phyloP scores from a whole-genome alignment of 345 rosid species.

The Sisymbrium irio region DNA sequence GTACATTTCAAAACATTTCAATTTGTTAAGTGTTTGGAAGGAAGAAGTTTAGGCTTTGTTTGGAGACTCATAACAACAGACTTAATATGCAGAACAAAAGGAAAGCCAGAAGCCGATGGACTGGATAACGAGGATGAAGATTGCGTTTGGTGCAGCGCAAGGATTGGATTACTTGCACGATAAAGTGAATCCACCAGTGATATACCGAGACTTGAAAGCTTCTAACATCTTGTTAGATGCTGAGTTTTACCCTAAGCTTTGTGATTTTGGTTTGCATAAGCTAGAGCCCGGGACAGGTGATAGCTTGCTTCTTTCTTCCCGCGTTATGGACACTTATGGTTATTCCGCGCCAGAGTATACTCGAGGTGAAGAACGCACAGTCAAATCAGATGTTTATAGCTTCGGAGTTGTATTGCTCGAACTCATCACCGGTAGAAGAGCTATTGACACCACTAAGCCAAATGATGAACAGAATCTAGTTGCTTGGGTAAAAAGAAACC shows the following conservation, averaged over 20 bases:
- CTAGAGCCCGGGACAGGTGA: constrained; percentile 44
- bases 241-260: constrained; percentile 48
- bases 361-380: constrained; percentile 45
- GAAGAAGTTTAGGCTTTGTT: not conserved
- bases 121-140: constrained; percentile 59
- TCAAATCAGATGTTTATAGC: constrained; percentile 70
- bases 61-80: not conserved
- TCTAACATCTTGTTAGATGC: constrained; percentile 59
- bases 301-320: constrained; percentile 37
- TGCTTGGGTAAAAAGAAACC: constrained; percentile 56
- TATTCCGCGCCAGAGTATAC: constrained; percentile 70
- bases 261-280: constrained; percentile 55
- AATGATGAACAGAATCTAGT: constrained; percentile 63
- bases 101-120: constrained; percentile 43
- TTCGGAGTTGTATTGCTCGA: constrained; percentile 72
- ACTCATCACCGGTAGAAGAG: constrained; percentile 70
- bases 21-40: not conserved
- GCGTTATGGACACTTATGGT: constrained; percentile 72
- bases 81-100: constrained; percentile 37
- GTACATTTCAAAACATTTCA: constrained; percentile 28
- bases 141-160: constrained; percentile 62
- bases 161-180: constrained; percentile 65
- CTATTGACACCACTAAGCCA: constrained; percentile 56
- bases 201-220: constrained; percentile 60
- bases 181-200: constrained; percentile 50